Percentiles rank a stretch among this genome's conserved stretches.
Conservation (phyloP, 805 yeast genomes). For the Scheffersomyces amazonensis region DNA sequence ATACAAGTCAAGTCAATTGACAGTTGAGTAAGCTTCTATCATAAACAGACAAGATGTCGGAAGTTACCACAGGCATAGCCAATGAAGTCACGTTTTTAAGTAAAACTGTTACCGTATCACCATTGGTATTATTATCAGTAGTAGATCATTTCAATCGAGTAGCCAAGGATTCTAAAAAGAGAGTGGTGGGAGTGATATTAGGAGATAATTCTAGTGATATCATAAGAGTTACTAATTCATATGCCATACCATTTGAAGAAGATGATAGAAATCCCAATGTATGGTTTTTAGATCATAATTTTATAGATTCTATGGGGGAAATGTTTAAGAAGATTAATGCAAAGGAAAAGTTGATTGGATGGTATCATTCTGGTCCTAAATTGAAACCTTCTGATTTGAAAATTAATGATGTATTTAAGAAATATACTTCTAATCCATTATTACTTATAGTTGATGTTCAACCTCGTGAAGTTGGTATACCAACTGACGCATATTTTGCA, state of each 20-base stretch:
- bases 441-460: conserved; percentile 89
- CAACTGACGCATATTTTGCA: conserved; percentile 93
- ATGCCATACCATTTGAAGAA: conserved; percentile 97
- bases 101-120: conserved; percentile 86
- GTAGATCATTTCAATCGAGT: conserved; percentile 94
- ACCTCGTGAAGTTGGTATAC: conserved; percentile 82
- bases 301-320: conserved; percentile 92
- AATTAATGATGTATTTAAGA: conserved; percentile 84
- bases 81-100: conserved; percentile 37
- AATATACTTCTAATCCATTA: conserved; percentile 77
- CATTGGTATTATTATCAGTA: conserved; percentile 87
- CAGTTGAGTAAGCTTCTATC: too few species aligned
- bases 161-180: conserved; percentile 63
- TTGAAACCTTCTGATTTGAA: conserved; percentile 82
- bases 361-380: conserved; percentile 99
- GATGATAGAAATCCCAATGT: conserved; percentile 88
- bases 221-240: conserved; percentile 83
- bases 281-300: conserved; percentile 97
- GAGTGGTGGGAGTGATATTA: conserved; percentile 91
- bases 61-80: too few species aligned
- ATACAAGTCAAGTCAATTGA: background rate
- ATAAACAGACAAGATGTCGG: too few species aligned
- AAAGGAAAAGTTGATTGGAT: conserved; percentile 93
- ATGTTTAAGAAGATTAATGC: conserved; percentile 98
- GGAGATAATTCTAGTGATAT: conserved; percentile 66